phyloP scores from a whole-genome alignment of 106 monocot genomes.

The Phalaenopsis equestris region DNA sequence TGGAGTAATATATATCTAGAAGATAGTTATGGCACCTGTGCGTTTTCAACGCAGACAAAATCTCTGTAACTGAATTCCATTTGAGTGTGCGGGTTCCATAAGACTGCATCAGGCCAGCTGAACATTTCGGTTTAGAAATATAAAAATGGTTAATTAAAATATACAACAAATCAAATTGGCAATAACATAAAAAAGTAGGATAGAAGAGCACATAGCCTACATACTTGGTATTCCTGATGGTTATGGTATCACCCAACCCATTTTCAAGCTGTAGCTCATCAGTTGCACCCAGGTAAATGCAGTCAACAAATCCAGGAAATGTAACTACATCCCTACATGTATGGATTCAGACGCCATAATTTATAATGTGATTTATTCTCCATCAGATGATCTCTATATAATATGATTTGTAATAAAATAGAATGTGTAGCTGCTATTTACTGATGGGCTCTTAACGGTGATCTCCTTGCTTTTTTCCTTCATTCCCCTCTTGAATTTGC shows the following conservation, averaged over 20 bases:
- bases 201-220: not conserved
- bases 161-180: not conserved
- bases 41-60: conserved; percentile 99
- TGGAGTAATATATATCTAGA: not conserved
- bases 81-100: conserved; percentile 93
- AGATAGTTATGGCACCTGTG: conserved; percentile 43
- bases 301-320: conserved; percentile 96
- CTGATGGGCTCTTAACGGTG: too few relatives aligned
- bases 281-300: conserved; percentile 74
- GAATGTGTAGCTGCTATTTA: not conserved
- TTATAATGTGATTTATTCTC: not conserved
- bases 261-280: conserved; percentile 65
- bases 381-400: not conserved
- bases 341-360: not conserved
- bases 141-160: not conserved
- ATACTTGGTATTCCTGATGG: conserved; percentile 67
- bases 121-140: not conserved
- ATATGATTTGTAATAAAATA: not conserved
- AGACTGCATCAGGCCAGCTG: conserved; percentile 90
- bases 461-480: too few relatives aligned
- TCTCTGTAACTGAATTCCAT: conserved; percentile 93
- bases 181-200: not conserved
- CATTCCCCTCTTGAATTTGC: too few relatives aligned
- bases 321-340: conserved; percentile 57
- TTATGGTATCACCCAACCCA: conserved; percentile 75